Evolutionary conservation across 805 yeast species (phyloP).

Genomic region (Kuraishia floccosa): DNA sequence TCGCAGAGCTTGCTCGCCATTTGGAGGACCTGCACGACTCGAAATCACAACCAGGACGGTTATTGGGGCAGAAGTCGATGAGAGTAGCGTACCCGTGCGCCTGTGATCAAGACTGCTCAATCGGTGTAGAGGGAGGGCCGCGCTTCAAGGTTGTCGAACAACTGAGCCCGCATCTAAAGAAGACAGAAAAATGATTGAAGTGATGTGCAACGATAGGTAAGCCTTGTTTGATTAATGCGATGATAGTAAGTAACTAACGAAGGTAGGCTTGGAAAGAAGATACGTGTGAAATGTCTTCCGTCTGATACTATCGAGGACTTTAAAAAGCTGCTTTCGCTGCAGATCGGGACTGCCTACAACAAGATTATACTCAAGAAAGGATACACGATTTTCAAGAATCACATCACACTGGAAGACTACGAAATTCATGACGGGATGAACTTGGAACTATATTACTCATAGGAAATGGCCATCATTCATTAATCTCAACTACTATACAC

Average conservation of each 20-base stretch:
- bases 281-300: constrained; percentile 76
- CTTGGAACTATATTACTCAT: constrained; percentile 72
- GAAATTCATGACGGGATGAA: constrained; percentile 87
- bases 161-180: too few species aligned
- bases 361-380: constrained; percentile 75
- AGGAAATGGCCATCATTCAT: too few species aligned
- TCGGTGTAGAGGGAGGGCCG: too few species aligned
- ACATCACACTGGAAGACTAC: constrained; percentile 86
- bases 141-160: too few species aligned
- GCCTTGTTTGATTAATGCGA: constrained; percentile 9
- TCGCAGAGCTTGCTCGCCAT: too few species aligned
- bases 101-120: too few species aligned
- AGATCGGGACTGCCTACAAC: constrained; percentile 65
- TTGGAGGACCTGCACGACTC: too few species aligned
- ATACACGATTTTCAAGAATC: constrained; percentile 75
- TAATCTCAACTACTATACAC: not conserved
- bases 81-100: not conserved
- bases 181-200: constrained; percentile 50
- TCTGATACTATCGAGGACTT: constrained; percentile 86
- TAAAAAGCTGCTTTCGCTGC: constrained; percentile 72
- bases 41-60: too few species aligned
- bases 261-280: constrained; percentile 79
- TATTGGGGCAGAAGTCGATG: too few species aligned
- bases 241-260: too few species aligned
- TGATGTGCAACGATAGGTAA: constrained; percentile 55